phyloP scores from a whole-genome alignment of 352 stramenopile genomes.

The Phytopythium litorale region DNA sequence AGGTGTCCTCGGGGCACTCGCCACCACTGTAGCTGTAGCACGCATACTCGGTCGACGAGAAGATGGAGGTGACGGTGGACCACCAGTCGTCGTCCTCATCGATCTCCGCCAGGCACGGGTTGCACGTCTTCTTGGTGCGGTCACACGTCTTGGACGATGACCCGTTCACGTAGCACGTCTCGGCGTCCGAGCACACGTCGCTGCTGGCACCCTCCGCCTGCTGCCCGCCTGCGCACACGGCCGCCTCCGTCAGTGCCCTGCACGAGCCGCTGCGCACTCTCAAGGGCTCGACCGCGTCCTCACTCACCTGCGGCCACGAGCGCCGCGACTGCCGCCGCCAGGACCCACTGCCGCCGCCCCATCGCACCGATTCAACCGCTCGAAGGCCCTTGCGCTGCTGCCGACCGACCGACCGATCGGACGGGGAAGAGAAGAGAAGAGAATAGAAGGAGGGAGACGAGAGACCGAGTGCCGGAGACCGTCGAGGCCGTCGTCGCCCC shows the following conservation, averaged over 20 bases:
- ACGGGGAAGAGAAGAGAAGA: neutral
- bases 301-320: neutral
- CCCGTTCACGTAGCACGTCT: constrained; percentile 47
- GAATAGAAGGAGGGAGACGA: neutral
- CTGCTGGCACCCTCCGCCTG: constrained; percentile 12
- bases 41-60: constrained; percentile 33
- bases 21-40: constrained; percentile 35
- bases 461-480: neutral
- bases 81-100: constrained; percentile 19
- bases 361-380: neutral
- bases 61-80: constrained; percentile 10
- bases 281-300: too few relatives aligned
- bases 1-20: constrained; percentile 34
- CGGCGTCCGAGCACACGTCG: constrained; percentile 26
- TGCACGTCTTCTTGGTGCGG: constrained; percentile 34
- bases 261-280: neutral
- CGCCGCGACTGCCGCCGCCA: neutral
- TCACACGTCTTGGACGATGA: constrained; percentile 40
- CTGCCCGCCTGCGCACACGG: neutral
- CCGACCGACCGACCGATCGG: neutral
- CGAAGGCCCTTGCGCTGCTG: neutral
- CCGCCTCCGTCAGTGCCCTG: neutral
- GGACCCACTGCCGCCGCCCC: neutral
- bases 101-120: constrained; percentile 33
- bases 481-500: neutral